These are phyloP conservation scores for Cymbopogon flexuosus DNA, from an alignment of 202 grass and related monocot genomes.

Conservation along the genomic window DNA sequence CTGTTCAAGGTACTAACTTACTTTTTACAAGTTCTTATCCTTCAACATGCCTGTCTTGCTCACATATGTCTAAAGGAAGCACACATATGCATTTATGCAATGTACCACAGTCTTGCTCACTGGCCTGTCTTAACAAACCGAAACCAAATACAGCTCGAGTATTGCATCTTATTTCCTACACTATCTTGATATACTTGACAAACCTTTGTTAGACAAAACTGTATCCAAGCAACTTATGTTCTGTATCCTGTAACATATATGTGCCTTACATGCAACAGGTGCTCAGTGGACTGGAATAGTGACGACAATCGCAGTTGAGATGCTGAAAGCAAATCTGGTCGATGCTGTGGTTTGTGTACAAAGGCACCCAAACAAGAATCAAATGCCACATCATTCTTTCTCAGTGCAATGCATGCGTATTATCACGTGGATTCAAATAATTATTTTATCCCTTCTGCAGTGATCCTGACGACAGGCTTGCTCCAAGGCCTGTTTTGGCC, in stretches of 20 bases:
- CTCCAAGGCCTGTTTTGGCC: slow-evolving; percentile 80
- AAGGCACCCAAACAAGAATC: slow-evolving; percentile 57
- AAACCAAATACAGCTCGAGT: not conserved
- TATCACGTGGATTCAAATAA: slow-evolving; percentile 9
- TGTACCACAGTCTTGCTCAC: not conserved
- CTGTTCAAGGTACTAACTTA: slow-evolving; percentile 59
- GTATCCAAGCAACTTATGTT: not conserved
- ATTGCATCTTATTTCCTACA: not conserved
- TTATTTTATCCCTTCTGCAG: slow-evolving; percentile 41
- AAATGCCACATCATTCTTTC: slow-evolving; percentile 31
- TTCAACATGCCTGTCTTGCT: not conserved
- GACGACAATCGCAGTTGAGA: slow-evolving; percentile 87
- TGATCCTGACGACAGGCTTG: slow-evolving; percentile 74
- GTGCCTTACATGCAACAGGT: slow-evolving; percentile 44
- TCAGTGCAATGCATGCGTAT: slow-evolving; percentile 1
- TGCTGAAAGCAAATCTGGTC: slow-evolving; percentile 85
- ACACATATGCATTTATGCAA: not conserved
- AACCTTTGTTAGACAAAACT: not conserved
- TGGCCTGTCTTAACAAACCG: not conserved
- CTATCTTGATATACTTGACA: not conserved
- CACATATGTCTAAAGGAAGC: not conserved
- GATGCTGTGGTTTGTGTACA: slow-evolving; percentile 96
- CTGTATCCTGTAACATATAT: not conserved
- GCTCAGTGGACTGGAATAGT: slow-evolving; percentile 95
- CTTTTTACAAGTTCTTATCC: not conserved